phyloP scores from a whole-genome alignment of 1,284 basidiomycete species.

The Ceratobasidium sp. region DNA sequence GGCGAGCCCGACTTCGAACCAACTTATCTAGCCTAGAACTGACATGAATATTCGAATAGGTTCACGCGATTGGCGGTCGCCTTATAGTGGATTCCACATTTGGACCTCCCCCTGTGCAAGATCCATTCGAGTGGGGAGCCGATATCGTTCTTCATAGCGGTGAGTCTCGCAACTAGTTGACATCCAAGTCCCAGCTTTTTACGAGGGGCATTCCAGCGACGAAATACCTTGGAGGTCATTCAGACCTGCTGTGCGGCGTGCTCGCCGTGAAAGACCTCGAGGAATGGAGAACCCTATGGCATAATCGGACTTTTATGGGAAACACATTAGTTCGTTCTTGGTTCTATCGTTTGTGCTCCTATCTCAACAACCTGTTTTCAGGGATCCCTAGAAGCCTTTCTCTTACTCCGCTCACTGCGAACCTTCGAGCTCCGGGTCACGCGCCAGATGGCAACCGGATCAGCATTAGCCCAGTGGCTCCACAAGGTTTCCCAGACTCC shows the following conservation, averaged over 20 bases:
- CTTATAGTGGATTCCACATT: conserved; percentile 86
- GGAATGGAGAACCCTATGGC: conserved; percentile 73
- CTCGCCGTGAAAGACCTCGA: conserved; percentile 71
- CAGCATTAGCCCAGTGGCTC: conserved; percentile 79
- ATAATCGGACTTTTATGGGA: conserved; percentile 73
- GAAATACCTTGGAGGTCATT: conserved; percentile 92
- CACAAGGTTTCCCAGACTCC: conserved; percentile 58
- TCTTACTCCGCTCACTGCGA: conserved; percentile 84
- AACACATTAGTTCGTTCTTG: conserved; percentile 59
- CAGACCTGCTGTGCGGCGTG: conserved; percentile 83
- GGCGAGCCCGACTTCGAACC: conserved; percentile 54
- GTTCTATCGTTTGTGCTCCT: not conserved
- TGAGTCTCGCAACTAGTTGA: conserved; percentile 44
- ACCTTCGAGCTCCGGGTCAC: conserved; percentile 82
- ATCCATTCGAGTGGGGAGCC: conserved; percentile 84
- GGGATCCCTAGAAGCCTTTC: conserved; percentile 85
- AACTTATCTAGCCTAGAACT: too few relatives aligned
- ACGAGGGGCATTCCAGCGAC: conserved; percentile 58
- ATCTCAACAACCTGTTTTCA: conserved; percentile 22
- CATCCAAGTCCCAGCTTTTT: not conserved
- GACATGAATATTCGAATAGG: too few relatives aligned
- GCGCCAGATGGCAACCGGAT: conserved; percentile 78
- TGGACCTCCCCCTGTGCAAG: conserved; percentile 86
- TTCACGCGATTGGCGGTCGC: conserved; percentile 73
- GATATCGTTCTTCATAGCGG: conserved; percentile 74